These are phyloP conservation scores for Furcasterigmium sp. DNA, from an alignment of 2,329 filamentous ascomycete species.

Conservation along the genomic window DNA sequence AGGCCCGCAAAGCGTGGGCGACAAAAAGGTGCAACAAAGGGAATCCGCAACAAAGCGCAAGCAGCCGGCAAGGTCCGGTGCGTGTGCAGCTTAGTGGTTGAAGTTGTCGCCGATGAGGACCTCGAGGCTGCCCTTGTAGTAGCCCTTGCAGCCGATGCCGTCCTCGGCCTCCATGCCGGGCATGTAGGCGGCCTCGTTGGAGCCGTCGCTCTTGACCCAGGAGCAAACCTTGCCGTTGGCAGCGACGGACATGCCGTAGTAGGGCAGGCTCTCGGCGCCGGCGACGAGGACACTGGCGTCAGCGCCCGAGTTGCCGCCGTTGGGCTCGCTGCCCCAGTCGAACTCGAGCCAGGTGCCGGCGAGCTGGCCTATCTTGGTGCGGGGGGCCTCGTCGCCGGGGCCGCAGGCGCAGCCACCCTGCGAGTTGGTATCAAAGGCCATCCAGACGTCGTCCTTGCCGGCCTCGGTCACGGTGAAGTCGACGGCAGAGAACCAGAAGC, in stretches of 20 bases:
- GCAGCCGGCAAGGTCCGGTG: not conserved
- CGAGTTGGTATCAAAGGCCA: conserved; percentile 40
- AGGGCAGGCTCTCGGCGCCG: conserved; percentile 20
- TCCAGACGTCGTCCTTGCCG: conserved; percentile 23
- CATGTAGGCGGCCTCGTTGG: conserved; percentile 28
- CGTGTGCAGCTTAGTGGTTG: conserved; percentile 1
- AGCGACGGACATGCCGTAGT: conserved; percentile 31
- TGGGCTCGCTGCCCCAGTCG: conserved; percentile 39
- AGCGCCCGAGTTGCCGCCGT: conserved; percentile 43
- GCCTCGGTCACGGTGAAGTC: conserved; percentile 32
- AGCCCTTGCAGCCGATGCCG: conserved; percentile 34
- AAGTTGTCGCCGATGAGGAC: conserved; percentile 25
- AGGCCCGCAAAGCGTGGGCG: not conserved
- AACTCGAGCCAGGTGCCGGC: conserved; percentile 44
- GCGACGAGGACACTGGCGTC: conserved; percentile 46
- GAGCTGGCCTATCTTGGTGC: conserved; percentile 33
- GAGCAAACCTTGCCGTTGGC: conserved; percentile 35
- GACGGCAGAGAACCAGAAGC: conserved; percentile 40
- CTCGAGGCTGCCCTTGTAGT: conserved; percentile 18
- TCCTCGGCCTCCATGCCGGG: conserved; percentile 28
- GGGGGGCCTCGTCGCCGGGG: conserved; percentile 20
- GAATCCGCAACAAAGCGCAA: too few relatives aligned
- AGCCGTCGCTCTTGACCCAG: conserved; percentile 27
- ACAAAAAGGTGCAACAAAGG: not conserved
- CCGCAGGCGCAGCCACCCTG: conserved; percentile 44